Percentiles rank a stretch among this genome's conserved stretches.
phyloP scores from a whole-genome alignment of 495 filamentous ascomycete genomes.

The Xylaria nigripes region DNA sequence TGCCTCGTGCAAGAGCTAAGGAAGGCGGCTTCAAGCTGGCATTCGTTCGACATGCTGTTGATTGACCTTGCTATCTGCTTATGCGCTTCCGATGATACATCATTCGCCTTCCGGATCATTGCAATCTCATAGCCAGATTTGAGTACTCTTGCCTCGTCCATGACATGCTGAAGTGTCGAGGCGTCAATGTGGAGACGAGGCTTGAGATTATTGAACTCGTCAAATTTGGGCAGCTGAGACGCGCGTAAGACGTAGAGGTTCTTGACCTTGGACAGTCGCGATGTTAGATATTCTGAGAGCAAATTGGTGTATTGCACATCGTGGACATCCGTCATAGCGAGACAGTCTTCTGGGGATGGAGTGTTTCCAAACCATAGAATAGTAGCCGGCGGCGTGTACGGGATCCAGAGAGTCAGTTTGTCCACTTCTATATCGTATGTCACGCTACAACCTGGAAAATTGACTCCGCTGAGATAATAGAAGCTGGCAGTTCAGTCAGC shows the following conservation, averaged over 20 bases:
- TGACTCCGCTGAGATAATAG: conserved; percentile 56
- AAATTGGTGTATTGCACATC: conserved; percentile 36
- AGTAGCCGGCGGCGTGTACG: conserved; percentile 43
- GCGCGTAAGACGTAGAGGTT: conserved; percentile 37
- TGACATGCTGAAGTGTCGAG: conserved; percentile 50
- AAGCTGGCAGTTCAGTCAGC: conserved; percentile 38
- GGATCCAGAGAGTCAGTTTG: conserved; percentile 52
- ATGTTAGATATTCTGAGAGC: conserved; percentile 28
- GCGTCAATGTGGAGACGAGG: conserved; percentile 34
- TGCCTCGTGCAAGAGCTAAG: conserved; percentile 57
- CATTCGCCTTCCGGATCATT: conserved; percentile 70
- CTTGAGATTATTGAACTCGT: conserved; percentile 24
- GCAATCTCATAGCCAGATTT: conserved; percentile 76
- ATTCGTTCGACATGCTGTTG: conserved; percentile 58
- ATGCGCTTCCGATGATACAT: conserved; percentile 67
- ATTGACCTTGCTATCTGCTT: conserved; percentile 54
- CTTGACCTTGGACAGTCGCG: conserved; percentile 21
- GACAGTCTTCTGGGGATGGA: conserved; percentile 42
- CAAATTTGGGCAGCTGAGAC: conserved; percentile 34
- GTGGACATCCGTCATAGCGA: conserved; percentile 45
- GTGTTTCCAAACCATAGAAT: conserved; percentile 56
- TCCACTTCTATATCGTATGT: conserved; percentile 56
- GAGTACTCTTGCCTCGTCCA: conserved; percentile 63
- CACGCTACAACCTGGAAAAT: conserved; percentile 53
- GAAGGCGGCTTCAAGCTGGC: conserved; percentile 75